A percentile compares a stretch with the other conserved stretches of the same genome.
These are phyloP conservation scores for Acanthamoeba royreba DNA, from an alignment of 208 protist genomes.

Conservation along the genomic window DNA sequence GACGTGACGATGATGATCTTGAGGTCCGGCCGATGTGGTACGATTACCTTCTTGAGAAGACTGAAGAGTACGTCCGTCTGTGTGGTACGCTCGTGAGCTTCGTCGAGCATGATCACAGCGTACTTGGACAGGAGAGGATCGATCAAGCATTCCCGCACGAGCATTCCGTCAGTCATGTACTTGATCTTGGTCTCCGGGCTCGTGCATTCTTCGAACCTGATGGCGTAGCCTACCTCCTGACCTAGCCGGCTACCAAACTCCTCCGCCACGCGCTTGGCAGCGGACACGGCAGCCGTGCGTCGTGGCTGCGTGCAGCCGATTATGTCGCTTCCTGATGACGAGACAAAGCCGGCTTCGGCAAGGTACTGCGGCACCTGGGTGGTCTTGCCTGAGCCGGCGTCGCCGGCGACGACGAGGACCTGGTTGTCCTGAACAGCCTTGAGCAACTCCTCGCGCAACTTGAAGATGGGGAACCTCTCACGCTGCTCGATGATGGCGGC, in stretches of 20 bases:
- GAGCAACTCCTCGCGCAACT: conserved; percentile 81
- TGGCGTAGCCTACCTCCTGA: conserved; percentile 86
- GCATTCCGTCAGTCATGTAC: conserved; percentile 90
- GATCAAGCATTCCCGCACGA: conserved; percentile 85
- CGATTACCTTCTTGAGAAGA: conserved; percentile 85
- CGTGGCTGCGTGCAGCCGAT: conserved; percentile 98
- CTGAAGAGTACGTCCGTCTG: conserved; percentile 87
- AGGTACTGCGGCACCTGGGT: conserved; percentile 93
- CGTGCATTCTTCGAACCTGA: conserved; percentile 91
- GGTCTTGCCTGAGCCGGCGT: conserved; percentile 94
- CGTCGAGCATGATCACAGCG: conserved; percentile 87
- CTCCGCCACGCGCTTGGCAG: conserved; percentile 95
- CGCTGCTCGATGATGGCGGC: conserved; percentile 87
- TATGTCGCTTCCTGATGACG: conserved; percentile 14
- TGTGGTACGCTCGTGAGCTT: conserved; percentile 97
- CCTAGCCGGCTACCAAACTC: conserved; percentile 87
- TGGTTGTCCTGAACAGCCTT: conserved; percentile 74
- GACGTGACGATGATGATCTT: conserved; percentile 91
- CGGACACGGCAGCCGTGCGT: conserved; percentile 97
- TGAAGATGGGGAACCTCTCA: conserved; percentile 83
- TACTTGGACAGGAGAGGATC: conserved; percentile 85
- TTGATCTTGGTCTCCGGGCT: conserved; percentile 77
- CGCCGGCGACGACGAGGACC: conserved; percentile 84
- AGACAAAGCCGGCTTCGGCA: conserved; percentile 60
- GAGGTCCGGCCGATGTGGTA: conserved; percentile 78